These are phyloP conservation scores for Alternaria viburni DNA, from an alignment of 2,329 filamentous ascomycete genomes.

Conservation along the genomic window DNA sequence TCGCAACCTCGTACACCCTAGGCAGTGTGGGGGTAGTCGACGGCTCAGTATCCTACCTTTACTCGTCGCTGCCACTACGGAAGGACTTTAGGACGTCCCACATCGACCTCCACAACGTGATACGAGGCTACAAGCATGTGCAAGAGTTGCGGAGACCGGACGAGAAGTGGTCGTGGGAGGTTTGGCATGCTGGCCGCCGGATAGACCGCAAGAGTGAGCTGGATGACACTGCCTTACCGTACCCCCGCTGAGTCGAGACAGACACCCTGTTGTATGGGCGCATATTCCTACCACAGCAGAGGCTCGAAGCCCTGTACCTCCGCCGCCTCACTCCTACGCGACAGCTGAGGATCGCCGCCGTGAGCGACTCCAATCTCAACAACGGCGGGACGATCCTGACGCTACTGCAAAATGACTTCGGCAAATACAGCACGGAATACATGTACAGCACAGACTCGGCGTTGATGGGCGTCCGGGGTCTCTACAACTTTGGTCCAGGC, in stretches of 20 bases:
- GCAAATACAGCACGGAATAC: constrained; percentile 87
- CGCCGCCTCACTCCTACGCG: constrained; percentile 77
- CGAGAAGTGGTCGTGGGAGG: constrained; percentile 59
- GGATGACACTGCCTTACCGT: constrained; percentile 4
- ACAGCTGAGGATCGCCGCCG: constrained; percentile 80
- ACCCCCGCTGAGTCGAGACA: constrained; percentile 32
- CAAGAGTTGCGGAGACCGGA: constrained; percentile 66
- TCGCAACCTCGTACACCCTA: constrained; percentile 91
- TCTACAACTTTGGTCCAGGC: constrained; percentile 93
- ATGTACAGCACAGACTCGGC: constrained; percentile 92
- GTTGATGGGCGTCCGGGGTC: constrained; percentile 81
- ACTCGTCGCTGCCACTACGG: constrained; percentile 81
- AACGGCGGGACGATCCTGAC: constrained; percentile 79
- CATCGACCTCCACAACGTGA: constrained; percentile 77
- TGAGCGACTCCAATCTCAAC: constrained; percentile 72
- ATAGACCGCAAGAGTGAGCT: constrained; percentile 56
- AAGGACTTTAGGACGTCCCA: constrained; percentile 72
- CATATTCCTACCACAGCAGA: constrained; percentile 81
- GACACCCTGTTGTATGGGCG: constrained; percentile 76
- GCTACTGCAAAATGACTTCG: constrained; percentile 79
- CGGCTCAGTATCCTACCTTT: constrained; percentile 96
- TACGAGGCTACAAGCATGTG: constrained; percentile 83
- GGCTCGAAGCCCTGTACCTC: constrained; percentile 84
- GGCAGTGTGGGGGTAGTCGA: constrained; percentile 90
- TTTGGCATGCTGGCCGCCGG: constrained; percentile 59